Conservation (phyloP, 768 basidiomycete species). For the Leccinum fibrillosum region DNA sequence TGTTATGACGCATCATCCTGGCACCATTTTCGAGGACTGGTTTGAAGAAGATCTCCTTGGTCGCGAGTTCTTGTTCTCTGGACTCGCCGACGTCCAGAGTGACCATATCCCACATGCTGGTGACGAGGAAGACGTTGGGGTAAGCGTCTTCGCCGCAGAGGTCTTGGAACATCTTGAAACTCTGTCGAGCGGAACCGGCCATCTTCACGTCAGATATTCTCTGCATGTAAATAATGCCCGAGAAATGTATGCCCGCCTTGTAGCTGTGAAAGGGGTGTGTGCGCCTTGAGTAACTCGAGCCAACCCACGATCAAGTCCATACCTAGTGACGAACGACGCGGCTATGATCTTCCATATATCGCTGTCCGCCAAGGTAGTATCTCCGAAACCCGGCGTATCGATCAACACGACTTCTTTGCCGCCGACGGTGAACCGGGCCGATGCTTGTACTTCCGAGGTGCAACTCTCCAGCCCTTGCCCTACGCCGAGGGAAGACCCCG, state of each 20-base stretch:
- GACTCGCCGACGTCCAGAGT: constrained; percentile 30
- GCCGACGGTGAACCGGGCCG: constrained; percentile 20
- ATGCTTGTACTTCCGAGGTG: constrained; percentile 31
- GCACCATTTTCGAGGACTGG: constrained; percentile 46
- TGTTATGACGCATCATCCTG: constrained; percentile 40
- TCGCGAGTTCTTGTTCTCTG: constrained; percentile 42
- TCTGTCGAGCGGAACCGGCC: constrained; percentile 43
- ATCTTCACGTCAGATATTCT: constrained; percentile 49
- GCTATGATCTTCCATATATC: constrained; percentile 51
- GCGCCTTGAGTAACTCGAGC: background rate
- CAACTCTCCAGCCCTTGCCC: constrained; percentile 34
- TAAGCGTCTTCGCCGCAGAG: constrained; percentile 49
- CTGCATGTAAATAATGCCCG: constrained; percentile 52
- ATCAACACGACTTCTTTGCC: constrained; percentile 44
- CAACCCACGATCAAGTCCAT: background rate
- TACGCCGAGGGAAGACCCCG: constrained; percentile 28
- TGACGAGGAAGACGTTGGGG: constrained; percentile 46
- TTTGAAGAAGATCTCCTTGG: constrained; percentile 47
- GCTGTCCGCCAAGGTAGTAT: constrained; percentile 45
- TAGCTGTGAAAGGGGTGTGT: constrained; percentile 13
- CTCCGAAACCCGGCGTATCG: constrained; percentile 64
- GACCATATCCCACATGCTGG: constrained; percentile 50
- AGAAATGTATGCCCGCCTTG: constrained; percentile 29
- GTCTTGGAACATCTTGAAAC: constrained; percentile 48
- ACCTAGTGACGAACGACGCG: constrained; percentile 31